Evolutionary conservation across 2,329 filamentous ascomycete species (phyloP), one percentile per base, ranked within the genome.

Genomic region (Ophiostoma himal-ulmi): DNA sequence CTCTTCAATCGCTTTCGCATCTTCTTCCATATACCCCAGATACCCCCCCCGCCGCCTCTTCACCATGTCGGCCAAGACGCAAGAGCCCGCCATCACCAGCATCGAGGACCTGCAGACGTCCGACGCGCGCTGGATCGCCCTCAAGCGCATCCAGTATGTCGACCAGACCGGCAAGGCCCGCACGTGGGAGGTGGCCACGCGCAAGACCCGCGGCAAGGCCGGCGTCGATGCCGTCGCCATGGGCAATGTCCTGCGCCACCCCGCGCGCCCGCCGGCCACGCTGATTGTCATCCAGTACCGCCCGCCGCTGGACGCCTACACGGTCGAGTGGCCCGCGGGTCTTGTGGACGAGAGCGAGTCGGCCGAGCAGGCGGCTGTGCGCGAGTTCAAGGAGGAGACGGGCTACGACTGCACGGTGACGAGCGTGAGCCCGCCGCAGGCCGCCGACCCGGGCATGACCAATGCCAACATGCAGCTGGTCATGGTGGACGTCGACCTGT

Each of bases 171-270:
- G 84, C 76, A 81, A 81, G 41, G 74, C 80, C 11, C 83, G 86
- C 71, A 84, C 82, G 4, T 89, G 87, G 87, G 87, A 89, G 76
- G 85, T 85, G 3, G 85, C 85, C 3, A 82, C 84, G 72, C 85
- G 87, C 70, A 83, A 84, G 73, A 89, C 86, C 0, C 83, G 86
- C 30, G 81, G 82, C 14, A 82, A 83, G 1, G 79, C 81, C 3
- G 83, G 82, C 71, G 84, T 89, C 71, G 87, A 89, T 73, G 86
- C 85, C 64, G 86, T 89, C 5, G 86, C 86, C 67, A 87, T 89
- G 73, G 83, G 87, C 69, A 88, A 87, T 69, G 82, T 89, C 72
- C 80, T 89, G 2, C 77, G 84, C 64, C 82, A 82, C 70, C 78
- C 81, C 3, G 76, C 77, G n/a, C 79, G 79, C 70, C 76, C 78